phyloP scores from a whole-genome alignment of 192 early-diverging fungal genomes.

The Helicostylum pulchrum region DNA sequence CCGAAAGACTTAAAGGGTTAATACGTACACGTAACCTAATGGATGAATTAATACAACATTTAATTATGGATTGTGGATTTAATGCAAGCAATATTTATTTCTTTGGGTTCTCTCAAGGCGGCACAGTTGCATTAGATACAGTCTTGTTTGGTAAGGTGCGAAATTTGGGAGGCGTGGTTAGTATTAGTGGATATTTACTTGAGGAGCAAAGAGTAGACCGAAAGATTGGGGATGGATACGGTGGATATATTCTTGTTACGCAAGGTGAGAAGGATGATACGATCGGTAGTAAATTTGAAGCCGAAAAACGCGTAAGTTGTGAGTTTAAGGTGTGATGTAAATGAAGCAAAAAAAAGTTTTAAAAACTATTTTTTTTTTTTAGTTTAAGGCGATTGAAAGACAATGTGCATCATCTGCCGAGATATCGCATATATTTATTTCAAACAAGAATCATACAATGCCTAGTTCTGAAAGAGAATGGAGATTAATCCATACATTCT shows the following conservation, averaged over 20 bases:
- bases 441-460: slow-evolving; percentile 62
- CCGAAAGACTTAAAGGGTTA: slow-evolving; percentile 44
- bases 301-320: slow-evolving; percentile 36
- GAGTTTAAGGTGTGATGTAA: not conserved
- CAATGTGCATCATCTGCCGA: slow-evolving; percentile 32
- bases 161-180: slow-evolving; percentile 56
- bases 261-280: slow-evolving; percentile 56
- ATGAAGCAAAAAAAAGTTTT: not conserved
- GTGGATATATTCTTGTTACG: slow-evolving; percentile 51
- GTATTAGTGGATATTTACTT: slow-evolving; percentile 57
- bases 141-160: slow-evolving; percentile 47
- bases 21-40: slow-evolving; percentile 43
- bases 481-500: slow-evolving; percentile 60
- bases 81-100: slow-evolving; percentile 47
- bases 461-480: slow-evolving; percentile 59
- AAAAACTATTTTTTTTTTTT: not conserved
- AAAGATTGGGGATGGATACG: slow-evolving; percentile 24
- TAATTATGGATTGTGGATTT: slow-evolving; percentile 45
- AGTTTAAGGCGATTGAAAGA: slow-evolving; percentile 33
- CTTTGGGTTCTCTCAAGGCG: slow-evolving; percentile 79
- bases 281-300: slow-evolving; percentile 31
- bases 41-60: slow-evolving; percentile 42
- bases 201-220: slow-evolving; percentile 37
- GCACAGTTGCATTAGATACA: slow-evolving; percentile 60
- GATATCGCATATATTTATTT: slow-evolving; percentile 40